A percentile compares a stretch with the other conserved stretches of the same genome.
Evolutionary conservation across 202 grass and related monocot species (phyloP).

Genomic region (Hordeum pubiflorum): DNA sequence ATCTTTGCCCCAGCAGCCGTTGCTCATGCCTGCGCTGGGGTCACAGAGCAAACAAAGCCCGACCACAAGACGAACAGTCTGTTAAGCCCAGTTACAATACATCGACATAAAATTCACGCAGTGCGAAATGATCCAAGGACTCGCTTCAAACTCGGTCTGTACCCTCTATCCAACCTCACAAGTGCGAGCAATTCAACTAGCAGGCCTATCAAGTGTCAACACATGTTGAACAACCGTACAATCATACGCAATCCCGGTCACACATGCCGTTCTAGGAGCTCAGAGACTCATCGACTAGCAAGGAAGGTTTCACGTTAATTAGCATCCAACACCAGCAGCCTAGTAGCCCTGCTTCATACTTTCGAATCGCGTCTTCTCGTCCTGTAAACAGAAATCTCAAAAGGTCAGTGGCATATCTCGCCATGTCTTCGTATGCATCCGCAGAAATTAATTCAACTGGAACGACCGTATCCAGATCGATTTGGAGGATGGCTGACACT

Average conservation of each 20-base stretch:
- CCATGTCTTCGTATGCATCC: background rate
- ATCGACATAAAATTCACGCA: too few relatives aligned
- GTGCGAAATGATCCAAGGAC: too few relatives aligned
- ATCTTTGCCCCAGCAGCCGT: too few relatives aligned
- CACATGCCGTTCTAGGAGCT: background rate
- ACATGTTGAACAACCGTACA: background rate
- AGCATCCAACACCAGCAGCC: background rate
- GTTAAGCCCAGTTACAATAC: too few relatives aligned
- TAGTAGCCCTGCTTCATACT: slow-evolving; percentile 35
- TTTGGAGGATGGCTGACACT: background rate
- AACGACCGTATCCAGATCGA: background rate
- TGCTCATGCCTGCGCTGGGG: too few relatives aligned
- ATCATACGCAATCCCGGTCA: background rate
- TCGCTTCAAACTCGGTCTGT: too few relatives aligned
- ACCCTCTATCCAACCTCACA: too few relatives aligned
- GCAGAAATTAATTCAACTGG: background rate
- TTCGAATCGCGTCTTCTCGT: slow-evolving; percentile 30
- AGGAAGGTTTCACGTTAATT: background rate
- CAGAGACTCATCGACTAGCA: background rate
- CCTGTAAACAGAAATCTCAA: slow-evolving; percentile 12
- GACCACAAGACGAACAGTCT: too few relatives aligned
- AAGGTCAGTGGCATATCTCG: background rate
- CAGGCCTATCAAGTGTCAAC: background rate
- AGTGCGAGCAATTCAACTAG: background rate
- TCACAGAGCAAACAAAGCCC: too few relatives aligned